phyloP scores from a whole-genome alignment of 2,329 filamentous ascomycete genomes.

The Lizonia empirigonia region DNA sequence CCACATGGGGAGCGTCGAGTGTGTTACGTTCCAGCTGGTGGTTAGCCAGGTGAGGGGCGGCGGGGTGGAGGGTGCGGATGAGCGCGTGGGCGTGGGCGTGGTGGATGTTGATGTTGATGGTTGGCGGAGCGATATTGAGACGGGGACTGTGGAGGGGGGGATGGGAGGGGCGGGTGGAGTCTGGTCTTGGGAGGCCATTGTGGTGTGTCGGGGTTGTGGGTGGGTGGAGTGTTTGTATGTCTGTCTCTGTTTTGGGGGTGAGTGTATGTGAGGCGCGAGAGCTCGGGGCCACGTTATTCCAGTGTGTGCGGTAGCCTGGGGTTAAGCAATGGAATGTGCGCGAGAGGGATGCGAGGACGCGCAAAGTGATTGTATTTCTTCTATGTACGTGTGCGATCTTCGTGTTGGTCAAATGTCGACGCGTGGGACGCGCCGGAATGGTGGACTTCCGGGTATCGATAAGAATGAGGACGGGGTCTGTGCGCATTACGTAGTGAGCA shows the following conservation, averaged over 20 bases:
- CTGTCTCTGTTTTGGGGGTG: too few species aligned
- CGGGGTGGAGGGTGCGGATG: constrained; percentile 20
- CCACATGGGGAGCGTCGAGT: constrained; percentile 68
- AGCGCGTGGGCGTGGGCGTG: constrained; percentile 6
- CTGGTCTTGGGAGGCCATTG: background rate
- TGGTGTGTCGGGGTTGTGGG: too few species aligned
- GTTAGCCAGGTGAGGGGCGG: constrained; percentile 48
- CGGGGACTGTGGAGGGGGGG: too few species aligned
- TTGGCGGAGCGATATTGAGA: background rate
- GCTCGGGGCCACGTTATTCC: too few species aligned
- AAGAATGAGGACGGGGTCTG: background rate
- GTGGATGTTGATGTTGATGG: background rate
- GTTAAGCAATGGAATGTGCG: too few species aligned
- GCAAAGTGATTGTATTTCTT: background rate
- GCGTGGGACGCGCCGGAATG: constrained; percentile 10
- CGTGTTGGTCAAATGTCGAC: background rate
- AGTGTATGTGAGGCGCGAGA: too few species aligned
- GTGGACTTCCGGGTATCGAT: constrained; percentile 1
- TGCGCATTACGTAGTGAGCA: too few species aligned
- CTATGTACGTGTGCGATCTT: background rate
- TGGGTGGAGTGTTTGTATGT: too few species aligned
- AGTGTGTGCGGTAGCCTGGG: too few species aligned
- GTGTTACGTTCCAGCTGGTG: constrained; percentile 47
- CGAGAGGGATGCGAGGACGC: background rate
- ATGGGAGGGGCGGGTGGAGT: background rate